Evolutionary conservation across 2,329 filamentous ascomycete species (phyloP).

Genomic region (Davidsoniella australis): DNA sequence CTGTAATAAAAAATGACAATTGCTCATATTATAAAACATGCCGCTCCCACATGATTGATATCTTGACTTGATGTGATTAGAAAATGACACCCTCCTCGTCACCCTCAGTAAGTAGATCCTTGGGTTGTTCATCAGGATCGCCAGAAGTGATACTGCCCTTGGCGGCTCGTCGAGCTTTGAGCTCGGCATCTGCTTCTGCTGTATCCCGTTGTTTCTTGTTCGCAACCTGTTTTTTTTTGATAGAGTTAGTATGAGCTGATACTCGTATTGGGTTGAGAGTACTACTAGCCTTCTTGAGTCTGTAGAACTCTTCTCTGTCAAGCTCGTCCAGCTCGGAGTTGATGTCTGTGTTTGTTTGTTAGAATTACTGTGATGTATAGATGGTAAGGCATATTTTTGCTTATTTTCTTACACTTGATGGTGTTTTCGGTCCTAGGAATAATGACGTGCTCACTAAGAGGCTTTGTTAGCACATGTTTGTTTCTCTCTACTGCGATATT

Average conservation of each 20-base stretch:
- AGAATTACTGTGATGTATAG: background rate
- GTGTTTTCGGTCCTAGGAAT: constrained; percentile 97
- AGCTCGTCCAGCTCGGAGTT: constrained; percentile 96
- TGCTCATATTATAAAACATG: background rate
- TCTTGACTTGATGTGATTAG: constrained; percentile 22
- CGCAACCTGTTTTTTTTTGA: constrained; percentile 37
- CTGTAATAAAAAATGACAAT: background rate
- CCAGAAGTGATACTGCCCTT: constrained; percentile 22
- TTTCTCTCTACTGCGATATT: background rate
- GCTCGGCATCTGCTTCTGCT: constrained; percentile 54
- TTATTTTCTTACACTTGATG: constrained; percentile 61
- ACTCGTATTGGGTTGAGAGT: background rate
- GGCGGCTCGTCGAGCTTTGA: constrained; percentile 53
- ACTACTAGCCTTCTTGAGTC: constrained; percentile 59
- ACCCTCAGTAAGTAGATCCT: constrained; percentile 55
- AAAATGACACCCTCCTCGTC: constrained; percentile 83
- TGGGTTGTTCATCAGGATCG: constrained; percentile 27
- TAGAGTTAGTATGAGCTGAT: background rate
- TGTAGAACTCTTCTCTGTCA: constrained; percentile 94
- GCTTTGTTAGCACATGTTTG: background rate
- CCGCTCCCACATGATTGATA: background rate
- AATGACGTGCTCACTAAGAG: constrained; percentile 65
- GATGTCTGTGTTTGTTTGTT: constrained; percentile 44
- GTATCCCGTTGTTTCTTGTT: constrained; percentile 68
- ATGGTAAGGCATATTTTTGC: background rate